phyloP scores from a whole-genome alignment of 805 yeast genomes.

The Kodamaea neixiangensis region DNA sequence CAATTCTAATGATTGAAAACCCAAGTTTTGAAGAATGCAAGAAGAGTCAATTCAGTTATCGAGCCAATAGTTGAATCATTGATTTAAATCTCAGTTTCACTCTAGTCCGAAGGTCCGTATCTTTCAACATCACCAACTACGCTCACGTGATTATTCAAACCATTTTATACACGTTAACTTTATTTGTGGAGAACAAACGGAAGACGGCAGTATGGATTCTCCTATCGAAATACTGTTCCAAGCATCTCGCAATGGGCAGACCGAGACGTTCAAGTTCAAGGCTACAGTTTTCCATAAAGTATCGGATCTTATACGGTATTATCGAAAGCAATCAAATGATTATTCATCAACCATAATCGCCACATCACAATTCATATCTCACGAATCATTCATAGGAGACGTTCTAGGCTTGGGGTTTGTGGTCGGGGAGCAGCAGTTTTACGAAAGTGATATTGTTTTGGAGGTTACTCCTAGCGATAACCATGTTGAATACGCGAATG shows the following conservation, averaged over 20 bases:
- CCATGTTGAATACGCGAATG: not conserved
- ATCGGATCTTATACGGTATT: constrained; percentile 1
- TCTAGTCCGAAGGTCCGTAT: too few relatives aligned
- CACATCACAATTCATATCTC: not conserved
- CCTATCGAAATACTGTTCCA: constrained; percentile 19
- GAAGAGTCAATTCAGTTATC: too few relatives aligned
- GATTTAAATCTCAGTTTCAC: too few relatives aligned
- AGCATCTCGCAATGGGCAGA: constrained; percentile 11
- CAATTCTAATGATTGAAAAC: too few relatives aligned
- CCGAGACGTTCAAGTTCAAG: constrained; percentile 3
- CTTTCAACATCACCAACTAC: not conserved
- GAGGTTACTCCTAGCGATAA: not conserved
- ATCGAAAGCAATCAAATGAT: constrained; percentile 3
- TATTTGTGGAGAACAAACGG: not conserved
- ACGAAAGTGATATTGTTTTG: not conserved
- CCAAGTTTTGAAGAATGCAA: too few relatives aligned
- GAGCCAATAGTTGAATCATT: too few relatives aligned
- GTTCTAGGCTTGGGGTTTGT: not conserved
- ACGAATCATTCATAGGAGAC: not conserved
- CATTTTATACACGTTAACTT: not conserved
- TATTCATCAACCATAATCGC: not conserved
- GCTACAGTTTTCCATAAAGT: constrained; percentile 5
- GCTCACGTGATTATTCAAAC: not conserved
- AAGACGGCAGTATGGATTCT: constrained; percentile 19
- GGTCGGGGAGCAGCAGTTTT: not conserved